Base-by-base conservation (phyloP, 371 early-diverging fungal species). In the Mortierella polycephala region DNA sequence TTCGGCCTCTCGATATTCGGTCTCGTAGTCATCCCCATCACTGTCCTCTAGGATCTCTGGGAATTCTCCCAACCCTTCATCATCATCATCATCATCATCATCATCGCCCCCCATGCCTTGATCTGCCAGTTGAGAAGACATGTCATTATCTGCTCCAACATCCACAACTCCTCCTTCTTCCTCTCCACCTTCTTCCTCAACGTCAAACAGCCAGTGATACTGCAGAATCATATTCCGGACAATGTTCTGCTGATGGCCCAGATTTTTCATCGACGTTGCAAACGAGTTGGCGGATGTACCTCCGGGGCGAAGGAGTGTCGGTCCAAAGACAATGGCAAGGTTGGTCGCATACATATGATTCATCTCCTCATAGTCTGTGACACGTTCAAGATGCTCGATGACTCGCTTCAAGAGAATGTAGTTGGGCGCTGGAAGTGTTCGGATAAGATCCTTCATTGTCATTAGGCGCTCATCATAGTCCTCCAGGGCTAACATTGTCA, bases 331-430 rank as follows among this genome's bases (percentile, higher is more conserved):
- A 67, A 95, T 92, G 3, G 95, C 94, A 40, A 95, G 83, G 60
- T 95, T 95, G 30, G 91, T 91, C 16, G 92, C 93, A 70, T 94
- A 94, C 95, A 95, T 95, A 67, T 95, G 94, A 70, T 94, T 95
- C 70, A 86, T 85, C 47, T 92, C 92, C 69, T 94, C 93, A 58
- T 84, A 93, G 75, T 94, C 94, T 2, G 94, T 95, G 9, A 95
- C 92, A 30, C 91, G 87, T 71, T 94, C 93, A 61, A 95, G 83
- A 66, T 94, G 95, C 67, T 94, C 94, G 46, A 94, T 83, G 23
- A 94, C 75, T 39, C 89, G 85, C 74, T 92, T 92, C 14, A 94
- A 83, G 45, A 94, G 81, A 7, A 81, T 67, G 64, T 92, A 94
- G 73, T 94, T 94, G n/a, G 84, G 67, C 20, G 73, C 57, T 0